Conservation (phyloP, 2,329 filamentous ascomycete species). For the Trichoderma sp. region DNA sequence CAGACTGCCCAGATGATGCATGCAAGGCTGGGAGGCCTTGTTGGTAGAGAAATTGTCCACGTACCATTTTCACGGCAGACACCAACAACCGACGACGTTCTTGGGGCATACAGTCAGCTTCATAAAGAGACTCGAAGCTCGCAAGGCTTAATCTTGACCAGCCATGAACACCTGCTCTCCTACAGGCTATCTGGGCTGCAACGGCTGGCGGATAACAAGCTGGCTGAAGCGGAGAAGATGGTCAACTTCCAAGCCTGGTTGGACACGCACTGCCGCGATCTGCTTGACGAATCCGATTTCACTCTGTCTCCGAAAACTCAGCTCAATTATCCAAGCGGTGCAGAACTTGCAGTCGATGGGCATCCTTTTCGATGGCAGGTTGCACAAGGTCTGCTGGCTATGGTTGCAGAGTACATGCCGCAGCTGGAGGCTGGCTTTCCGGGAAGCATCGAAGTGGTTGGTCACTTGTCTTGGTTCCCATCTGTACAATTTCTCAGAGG, state of each 20-base stretch:
- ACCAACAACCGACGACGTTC: background rate
- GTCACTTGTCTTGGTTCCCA: slow-evolving; percentile 51
- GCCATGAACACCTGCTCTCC: slow-evolving; percentile 67
- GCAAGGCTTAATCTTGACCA: slow-evolving; percentile 58
- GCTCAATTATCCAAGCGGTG: slow-evolving; percentile 59
- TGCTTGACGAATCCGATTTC: slow-evolving; percentile 33
- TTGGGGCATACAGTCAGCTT: slow-evolving; percentile 32
- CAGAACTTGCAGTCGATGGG: slow-evolving; percentile 52
- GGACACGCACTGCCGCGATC: slow-evolving; percentile 16
- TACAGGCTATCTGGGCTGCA: slow-evolving; percentile 65
- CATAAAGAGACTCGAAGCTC: slow-evolving; percentile 45
- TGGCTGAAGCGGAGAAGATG: slow-evolving; percentile 4
- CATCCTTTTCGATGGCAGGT: slow-evolving; percentile 56
- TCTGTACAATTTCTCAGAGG: slow-evolving; percentile 57
- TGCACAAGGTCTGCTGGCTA: slow-evolving; percentile 44
- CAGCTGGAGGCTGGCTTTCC: slow-evolving; percentile 45
- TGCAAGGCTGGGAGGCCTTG: slow-evolving; percentile 55
- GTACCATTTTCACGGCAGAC: slow-evolving; percentile 60
- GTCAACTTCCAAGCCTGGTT: slow-evolving; percentile 22
- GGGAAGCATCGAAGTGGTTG: slow-evolving; percentile 51
- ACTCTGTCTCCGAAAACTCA: slow-evolving; percentile 58
- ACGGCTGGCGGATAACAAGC: slow-evolving; percentile 52
- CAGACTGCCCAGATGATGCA: slow-evolving; percentile 62
- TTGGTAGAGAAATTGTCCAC: slow-evolving; percentile 56
- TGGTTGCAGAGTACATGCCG: slow-evolving; percentile 45